These are phyloP conservation scores for Fusarium devonianum DNA, from an alignment of 2,329 filamentous ascomycete species.

Conservation along the genomic window DNA sequence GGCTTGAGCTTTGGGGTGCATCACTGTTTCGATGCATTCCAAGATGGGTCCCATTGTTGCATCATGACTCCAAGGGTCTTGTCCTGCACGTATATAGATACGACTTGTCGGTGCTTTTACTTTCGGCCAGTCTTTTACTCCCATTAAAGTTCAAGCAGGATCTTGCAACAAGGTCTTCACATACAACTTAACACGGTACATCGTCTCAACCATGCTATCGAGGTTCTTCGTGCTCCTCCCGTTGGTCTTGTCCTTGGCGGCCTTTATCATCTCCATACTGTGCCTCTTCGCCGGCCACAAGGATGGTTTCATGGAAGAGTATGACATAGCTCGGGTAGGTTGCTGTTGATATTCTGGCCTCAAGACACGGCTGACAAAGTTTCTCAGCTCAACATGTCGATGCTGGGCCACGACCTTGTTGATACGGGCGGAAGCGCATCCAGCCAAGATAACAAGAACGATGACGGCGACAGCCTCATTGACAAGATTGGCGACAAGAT, in stretches of 20 bases:
- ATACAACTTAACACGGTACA: too few species aligned
- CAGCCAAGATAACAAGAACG: conserved; percentile 33
- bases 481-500: conserved; percentile 42
- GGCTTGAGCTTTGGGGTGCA: conserved; percentile 7
- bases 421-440: conserved; percentile 36
- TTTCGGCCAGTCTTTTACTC: too few species aligned
- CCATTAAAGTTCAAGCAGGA: too few species aligned
- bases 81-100: conserved; percentile 22
- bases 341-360: not conserved
- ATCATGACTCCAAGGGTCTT: conserved; percentile 19
- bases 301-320: conserved; percentile 54
- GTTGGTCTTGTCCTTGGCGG: conserved; percentile 48
- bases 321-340: conserved; percentile 50
- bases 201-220: conserved; percentile 32
- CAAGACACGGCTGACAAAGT: conserved; percentile 10
- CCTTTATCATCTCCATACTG: conserved; percentile 50
- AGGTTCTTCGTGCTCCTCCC: conserved; percentile 47
- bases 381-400: conserved; percentile 50
- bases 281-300: conserved; percentile 51
- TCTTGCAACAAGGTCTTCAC: too few species aligned
- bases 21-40: conserved; percentile 15
- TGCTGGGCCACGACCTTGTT: conserved; percentile 48
- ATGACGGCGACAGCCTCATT: conserved; percentile 39
- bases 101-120: not conserved
- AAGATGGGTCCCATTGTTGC: conserved; percentile 20